Base-by-base conservation (phyloP, 768 basidiomycete species). In the Scleroderma citrinum region DNA sequence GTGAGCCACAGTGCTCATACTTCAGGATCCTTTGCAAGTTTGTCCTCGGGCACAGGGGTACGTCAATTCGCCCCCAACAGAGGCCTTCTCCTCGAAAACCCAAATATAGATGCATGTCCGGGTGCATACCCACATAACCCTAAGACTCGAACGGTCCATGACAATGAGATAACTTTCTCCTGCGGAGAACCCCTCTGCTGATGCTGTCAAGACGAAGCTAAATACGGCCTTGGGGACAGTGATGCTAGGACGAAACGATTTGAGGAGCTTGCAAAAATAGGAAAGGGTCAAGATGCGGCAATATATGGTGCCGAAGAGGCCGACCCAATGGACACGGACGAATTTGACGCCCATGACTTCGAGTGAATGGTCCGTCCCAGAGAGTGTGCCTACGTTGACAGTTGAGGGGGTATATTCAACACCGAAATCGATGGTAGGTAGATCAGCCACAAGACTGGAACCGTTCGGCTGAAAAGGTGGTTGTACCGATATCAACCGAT, bases 91-190 rank as follows among this genome's bases (percentile, higher is more conserved):
- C 62, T 64, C 3, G 57, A 84, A 83, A 71, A 78, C 20, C 84
- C 84, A 66, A 84, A 69, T 24, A 85, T 69, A 41, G 64, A 74
- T 7, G 73, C 77, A 59, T 83, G 79, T 1, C 76, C 75, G 0
- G 74, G 72, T 1, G 77, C 75, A 54, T 81, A 82, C 6, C 74
- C 63, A 45, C 74, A 78, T 6, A 69, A 34, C 49, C n/a, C 75
- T 72, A 39, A 79, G 55, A 14, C 78, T 73, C 17, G 63, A 62
- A 26, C 78, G 50, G 55, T 87, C 84, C n/a, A 76, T 65, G 1
- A 71, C 73, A 48, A 78, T 78, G 11, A 83, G 67, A 51, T 78
- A 78, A 60, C 84, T 82, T 45, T 81, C 82, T 0, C 67, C 59
- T 4, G 71, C 63, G 20, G 59, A 56, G 55, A 80, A 83, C 0